These are phyloP conservation scores for Nyctanthes arbortristis DNA, from an alignment of 257 asterid species.

Conservation along the genomic window DNA sequence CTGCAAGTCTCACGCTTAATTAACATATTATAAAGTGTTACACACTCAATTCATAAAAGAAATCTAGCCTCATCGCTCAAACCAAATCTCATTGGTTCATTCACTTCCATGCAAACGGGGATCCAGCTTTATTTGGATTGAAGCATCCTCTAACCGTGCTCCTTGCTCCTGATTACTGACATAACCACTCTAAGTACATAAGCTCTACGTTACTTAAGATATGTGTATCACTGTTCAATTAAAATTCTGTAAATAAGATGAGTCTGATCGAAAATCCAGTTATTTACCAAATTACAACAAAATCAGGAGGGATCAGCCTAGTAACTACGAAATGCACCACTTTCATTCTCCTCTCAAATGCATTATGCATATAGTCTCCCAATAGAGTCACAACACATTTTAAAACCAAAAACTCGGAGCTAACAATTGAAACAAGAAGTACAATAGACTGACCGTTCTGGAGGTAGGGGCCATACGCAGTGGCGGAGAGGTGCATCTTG, in stretches of 20 bases:
- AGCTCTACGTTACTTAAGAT: background rate
- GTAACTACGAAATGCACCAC: background rate
- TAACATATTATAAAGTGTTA: too few relatives aligned
- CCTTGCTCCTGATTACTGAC: too few relatives aligned
- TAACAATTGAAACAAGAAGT: background rate
- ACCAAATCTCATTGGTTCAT: too few relatives aligned
- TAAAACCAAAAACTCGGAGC: conserved; percentile 2
- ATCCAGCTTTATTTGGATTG: too few relatives aligned
- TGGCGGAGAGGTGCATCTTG: conserved; percentile 95
- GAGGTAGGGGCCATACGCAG: conserved; percentile 88
- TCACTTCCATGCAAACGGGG: too few relatives aligned
- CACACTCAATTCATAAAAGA: too few relatives aligned
- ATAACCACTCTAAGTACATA: too few relatives aligned
- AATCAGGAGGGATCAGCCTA: conserved; percentile 18
- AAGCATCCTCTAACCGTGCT: too few relatives aligned
- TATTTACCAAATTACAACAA: conserved; percentile 1
- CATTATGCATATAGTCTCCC: conserved; percentile 9
- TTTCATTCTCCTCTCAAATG: background rate
- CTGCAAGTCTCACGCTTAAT: too few relatives aligned
- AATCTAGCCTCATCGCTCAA: too few relatives aligned
- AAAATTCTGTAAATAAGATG: background rate
- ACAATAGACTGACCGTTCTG: conserved; percentile 63
- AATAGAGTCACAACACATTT: background rate
- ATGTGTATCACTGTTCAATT: background rate
- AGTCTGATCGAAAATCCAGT: conserved; percentile 6